phyloP scores from a whole-genome alignment of 192 early-diverging fungal genomes.

The Cladochytrium replicatum region DNA sequence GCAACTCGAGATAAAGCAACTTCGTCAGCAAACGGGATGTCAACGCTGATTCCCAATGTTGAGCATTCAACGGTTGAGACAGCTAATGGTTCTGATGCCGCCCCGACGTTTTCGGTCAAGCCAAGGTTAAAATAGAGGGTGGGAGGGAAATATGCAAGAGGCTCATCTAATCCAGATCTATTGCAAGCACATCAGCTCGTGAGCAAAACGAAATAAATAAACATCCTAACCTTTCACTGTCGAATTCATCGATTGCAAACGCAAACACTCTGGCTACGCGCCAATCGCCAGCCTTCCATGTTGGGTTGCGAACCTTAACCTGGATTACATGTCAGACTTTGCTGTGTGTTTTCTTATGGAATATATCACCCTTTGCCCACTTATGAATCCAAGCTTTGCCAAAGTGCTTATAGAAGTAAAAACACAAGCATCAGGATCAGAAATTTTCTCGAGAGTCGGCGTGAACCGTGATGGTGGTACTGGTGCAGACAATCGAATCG shows the following conservation, averaged over 20 bases:
- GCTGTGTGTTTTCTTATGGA: too few species aligned
- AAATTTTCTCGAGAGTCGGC: too few species aligned
- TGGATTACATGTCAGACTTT: too few species aligned
- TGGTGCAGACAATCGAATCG: too few species aligned
- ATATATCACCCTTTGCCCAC: too few species aligned
- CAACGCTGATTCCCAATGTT: constrained; percentile 9
- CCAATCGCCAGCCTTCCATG: constrained; percentile 25
- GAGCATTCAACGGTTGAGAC: background rate
- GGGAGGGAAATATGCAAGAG: constrained; percentile 46
- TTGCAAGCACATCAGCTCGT: constrained; percentile 19
- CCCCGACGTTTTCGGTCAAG: constrained; percentile 11
- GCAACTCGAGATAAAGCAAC: constrained; percentile 59
- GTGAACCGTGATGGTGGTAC: too few species aligned
- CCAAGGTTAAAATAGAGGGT: constrained; percentile 50
- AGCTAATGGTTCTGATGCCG: constrained; percentile 13
- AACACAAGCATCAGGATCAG: too few species aligned
- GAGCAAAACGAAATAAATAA: constrained; percentile 9
- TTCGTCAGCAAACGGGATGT: constrained; percentile 38
- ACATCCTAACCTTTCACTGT: too few species aligned
- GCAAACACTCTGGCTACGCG: background rate
- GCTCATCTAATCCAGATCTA: background rate
- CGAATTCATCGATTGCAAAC: background rate
- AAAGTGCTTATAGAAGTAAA: too few species aligned
- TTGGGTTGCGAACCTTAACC: constrained; percentile 23
- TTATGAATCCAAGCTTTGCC: too few species aligned